phyloP scores from a whole-genome alignment of 2,329 filamentous ascomycete genomes.

The Juglanconis sp. region DNA sequence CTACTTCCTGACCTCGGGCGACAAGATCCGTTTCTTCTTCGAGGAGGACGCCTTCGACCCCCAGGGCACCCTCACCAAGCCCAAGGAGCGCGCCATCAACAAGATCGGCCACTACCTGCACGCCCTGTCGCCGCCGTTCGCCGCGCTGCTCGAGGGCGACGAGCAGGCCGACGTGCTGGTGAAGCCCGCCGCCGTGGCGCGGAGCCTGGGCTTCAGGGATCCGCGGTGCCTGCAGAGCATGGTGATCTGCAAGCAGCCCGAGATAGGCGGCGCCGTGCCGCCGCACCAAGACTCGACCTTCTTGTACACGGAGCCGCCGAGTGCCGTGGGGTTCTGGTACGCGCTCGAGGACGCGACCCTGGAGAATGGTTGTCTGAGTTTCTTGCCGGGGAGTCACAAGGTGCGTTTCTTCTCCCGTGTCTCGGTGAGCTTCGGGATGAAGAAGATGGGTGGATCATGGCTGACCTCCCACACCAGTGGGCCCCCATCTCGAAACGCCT shows the following conservation, averaged over 20 bases:
- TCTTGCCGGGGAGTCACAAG: constrained; percentile 77
- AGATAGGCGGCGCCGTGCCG: constrained; percentile 88
- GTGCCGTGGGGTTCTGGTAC: constrained; percentile 95
- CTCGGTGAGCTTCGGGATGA: neutral
- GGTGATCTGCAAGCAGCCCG: constrained; percentile 97
- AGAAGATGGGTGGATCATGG: neutral
- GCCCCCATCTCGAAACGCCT: constrained; percentile 71
- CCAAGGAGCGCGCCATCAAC: constrained; percentile 84
- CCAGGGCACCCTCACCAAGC: constrained; percentile 64
- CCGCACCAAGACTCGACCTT: constrained; percentile 93
- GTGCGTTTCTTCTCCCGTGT: neutral
- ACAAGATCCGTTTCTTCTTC: constrained; percentile 96
- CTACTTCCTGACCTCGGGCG: constrained; percentile 87
- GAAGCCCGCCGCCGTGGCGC: constrained; percentile 60
- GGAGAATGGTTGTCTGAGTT: constrained; percentile 85
- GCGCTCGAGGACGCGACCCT: constrained; percentile 86
- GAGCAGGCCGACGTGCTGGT: constrained; percentile 31
- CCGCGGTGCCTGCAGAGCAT: constrained; percentile 85
- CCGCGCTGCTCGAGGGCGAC: constrained; percentile 52
- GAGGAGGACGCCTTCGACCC: constrained; percentile 85
- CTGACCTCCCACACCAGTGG: constrained; percentile 34
- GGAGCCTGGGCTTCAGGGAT: constrained; percentile 69
- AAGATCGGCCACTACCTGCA: constrained; percentile 82
- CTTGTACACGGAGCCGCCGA: constrained; percentile 83
- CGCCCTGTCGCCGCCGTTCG: constrained; percentile 64